Percentiles rank a stretch among this genome's conserved stretches.
These are phyloP conservation scores for Lineolata rhizophorae DNA, from an alignment of 495 filamentous ascomycete species.

Conservation along the genomic window DNA sequence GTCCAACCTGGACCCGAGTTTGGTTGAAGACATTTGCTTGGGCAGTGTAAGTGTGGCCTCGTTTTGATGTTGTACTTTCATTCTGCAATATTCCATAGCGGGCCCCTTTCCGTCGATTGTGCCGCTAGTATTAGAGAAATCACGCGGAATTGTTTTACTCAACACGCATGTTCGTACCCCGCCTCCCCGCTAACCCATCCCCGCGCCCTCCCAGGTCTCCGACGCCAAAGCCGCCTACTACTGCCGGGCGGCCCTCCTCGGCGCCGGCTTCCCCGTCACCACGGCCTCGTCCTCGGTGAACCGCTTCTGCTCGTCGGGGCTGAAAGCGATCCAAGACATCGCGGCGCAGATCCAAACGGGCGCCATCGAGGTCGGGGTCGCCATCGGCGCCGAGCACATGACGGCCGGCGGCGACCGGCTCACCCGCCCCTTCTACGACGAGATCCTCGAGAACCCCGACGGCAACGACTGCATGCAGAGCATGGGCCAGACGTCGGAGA, in stretches of 20 bases:
- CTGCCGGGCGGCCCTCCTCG: constrained; percentile 66
- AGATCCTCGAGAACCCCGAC: constrained; percentile 55
- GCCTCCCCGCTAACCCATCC: neutral
- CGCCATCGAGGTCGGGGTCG: constrained; percentile 69
- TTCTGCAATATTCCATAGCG: too few species aligned
- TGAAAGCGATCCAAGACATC: constrained; percentile 87
- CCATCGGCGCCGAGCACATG: constrained; percentile 80
- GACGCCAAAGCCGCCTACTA: constrained; percentile 80
- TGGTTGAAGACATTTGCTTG: constrained; percentile 81
- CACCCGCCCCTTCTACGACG: constrained; percentile 51
- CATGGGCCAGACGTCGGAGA: constrained; percentile 96
- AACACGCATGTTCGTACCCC: too few species aligned
- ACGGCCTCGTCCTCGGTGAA: constrained; percentile 60
- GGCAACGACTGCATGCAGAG: constrained; percentile 71
- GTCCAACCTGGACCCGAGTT: constrained; percentile 55
- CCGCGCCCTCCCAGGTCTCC: constrained; percentile 36
- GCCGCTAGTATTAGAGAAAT: too few species aligned
- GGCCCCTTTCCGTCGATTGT: too few species aligned
- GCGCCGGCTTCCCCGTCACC: constrained; percentile 87
- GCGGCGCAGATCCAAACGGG: constrained; percentile 68
- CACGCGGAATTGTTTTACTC: too few species aligned
- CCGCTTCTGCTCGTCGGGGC: constrained; percentile 91
- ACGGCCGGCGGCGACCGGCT: constrained; percentile 43
- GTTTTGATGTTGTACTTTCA: too few species aligned
- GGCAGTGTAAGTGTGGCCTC: constrained; percentile 81